These are phyloP conservation scores for Calocera cornea DNA, from an alignment of 768 basidiomycete genomes.

Conservation along the genomic window DNA sequence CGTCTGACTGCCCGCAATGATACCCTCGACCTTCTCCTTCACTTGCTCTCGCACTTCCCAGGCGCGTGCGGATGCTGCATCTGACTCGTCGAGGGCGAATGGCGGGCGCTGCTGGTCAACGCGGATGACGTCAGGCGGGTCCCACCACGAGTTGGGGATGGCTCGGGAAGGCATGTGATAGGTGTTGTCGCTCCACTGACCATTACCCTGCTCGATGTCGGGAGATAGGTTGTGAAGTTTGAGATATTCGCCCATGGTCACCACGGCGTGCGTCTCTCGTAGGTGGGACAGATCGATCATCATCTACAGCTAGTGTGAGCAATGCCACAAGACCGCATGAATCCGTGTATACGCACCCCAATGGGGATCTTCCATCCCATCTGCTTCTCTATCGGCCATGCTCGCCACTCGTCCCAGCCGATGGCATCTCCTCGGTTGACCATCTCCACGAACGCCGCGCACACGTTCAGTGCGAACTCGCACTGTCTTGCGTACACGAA, in stretches of 20 bases:
- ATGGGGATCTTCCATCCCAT: slow-evolving; percentile 20
- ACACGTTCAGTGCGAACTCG: slow-evolving; percentile 24
- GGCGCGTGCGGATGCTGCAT: slow-evolving; percentile 13
- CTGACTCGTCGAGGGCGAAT: neutral
- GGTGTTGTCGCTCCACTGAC: slow-evolving; percentile 27
- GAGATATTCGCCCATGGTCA: slow-evolving; percentile 33
- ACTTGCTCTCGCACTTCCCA: slow-evolving; percentile 14
- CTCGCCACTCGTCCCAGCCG: slow-evolving; percentile 30
- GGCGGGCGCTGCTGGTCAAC: slow-evolving; percentile 24
- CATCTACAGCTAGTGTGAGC: slow-evolving; percentile 26
- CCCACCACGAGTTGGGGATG: slow-evolving; percentile 32
- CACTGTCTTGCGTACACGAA: slow-evolving; percentile 36
- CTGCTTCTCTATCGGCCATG: slow-evolving; percentile 24
- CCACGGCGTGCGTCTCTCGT: slow-evolving; percentile 28
- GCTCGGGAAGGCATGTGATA: slow-evolving; percentile 22
- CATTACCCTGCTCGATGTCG: slow-evolving; percentile 27
- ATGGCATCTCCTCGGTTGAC: slow-evolving; percentile 35
- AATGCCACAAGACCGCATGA: slow-evolving; percentile 15
- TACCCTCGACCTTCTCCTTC: slow-evolving; percentile 13
- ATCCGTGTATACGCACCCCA: slow-evolving; percentile 8
- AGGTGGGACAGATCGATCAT: slow-evolving; percentile 35
- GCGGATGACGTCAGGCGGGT: slow-evolving; percentile 26
- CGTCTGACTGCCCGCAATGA: slow-evolving; percentile 15
- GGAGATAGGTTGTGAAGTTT: slow-evolving; percentile 28
- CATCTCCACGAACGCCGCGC: slow-evolving; percentile 32